These are phyloP conservation scores for Lachnellula suecica DNA, from an alignment of 2,329 filamentous ascomycete species.

Conservation along the genomic window DNA sequence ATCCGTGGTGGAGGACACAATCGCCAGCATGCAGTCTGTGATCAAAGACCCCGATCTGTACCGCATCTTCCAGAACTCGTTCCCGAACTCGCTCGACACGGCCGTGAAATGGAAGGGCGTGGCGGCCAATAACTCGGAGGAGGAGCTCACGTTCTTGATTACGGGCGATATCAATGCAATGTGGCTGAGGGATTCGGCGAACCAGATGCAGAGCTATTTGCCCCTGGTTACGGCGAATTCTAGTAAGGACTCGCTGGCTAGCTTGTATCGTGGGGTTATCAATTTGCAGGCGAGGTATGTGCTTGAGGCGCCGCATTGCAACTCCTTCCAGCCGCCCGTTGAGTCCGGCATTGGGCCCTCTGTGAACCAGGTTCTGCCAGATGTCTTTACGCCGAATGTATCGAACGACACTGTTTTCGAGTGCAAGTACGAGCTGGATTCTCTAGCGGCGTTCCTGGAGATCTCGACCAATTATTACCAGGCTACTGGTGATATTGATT, in stretches of 20 bases:
- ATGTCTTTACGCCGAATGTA: slow-evolving; percentile 64
- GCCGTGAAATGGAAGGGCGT: slow-evolving; percentile 68
- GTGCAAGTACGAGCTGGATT: slow-evolving; percentile 96
- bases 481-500: slow-evolving; percentile 68
- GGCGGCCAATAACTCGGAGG: slow-evolving; percentile 53
- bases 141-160: slow-evolving; percentile 63
- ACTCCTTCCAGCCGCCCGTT: slow-evolving; percentile 83
- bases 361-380: slow-evolving; percentile 56
- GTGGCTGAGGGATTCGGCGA: slow-evolving; percentile 83
- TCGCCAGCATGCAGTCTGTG: slow-evolving; percentile 64
- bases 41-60: slow-evolving; percentile 77
- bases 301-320: slow-evolving; percentile 75
- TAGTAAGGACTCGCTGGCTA: slow-evolving; percentile 59
- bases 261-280: slow-evolving; percentile 68
- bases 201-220: slow-evolving; percentile 71
- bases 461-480: slow-evolving; percentile 79
- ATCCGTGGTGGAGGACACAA: slow-evolving; percentile 72
- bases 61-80: slow-evolving; percentile 70
- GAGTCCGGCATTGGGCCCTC: slow-evolving; percentile 66
- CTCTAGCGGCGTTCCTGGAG: slow-evolving; percentile 81
- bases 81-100: slow-evolving; percentile 74
- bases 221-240: slow-evolving; percentile 55
- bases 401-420: slow-evolving; percentile 81
- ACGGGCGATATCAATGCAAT: slow-evolving; percentile 75
- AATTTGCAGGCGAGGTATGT: slow-evolving; percentile 71